A percentile compares a stretch with the other conserved stretches of the same genome.
phyloP scores from a whole-genome alignment of 2,329 filamentous ascomycete species.

The Ascochyta fabae region DNA sequence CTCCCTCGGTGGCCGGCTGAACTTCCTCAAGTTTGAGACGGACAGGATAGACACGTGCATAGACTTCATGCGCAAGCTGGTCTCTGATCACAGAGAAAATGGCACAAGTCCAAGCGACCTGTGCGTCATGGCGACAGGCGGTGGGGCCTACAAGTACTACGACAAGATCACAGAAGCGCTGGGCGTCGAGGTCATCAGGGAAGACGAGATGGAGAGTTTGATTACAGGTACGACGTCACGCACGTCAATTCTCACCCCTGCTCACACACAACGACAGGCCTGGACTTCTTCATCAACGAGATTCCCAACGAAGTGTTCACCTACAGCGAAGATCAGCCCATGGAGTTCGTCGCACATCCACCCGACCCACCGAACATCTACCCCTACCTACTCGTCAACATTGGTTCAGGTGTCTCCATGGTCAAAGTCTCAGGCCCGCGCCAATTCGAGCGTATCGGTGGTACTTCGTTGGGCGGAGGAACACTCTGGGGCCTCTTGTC shows the following conservation, averaged over 20 bases:
- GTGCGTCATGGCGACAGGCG: conserved; percentile 94
- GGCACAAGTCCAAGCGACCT: conserved; percentile 74
- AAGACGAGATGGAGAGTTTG: conserved; percentile 98
- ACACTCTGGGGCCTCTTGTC: conserved; percentile 96
- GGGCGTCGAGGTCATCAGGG: conserved; percentile 84
- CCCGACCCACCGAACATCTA: conserved; percentile 74
- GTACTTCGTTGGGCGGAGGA: conserved; percentile 93
- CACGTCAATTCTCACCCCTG: not conserved
- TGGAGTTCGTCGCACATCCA: conserved; percentile 81
- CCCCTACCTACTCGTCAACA: conserved; percentile 97
- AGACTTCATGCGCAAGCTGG: conserved; percentile 85
- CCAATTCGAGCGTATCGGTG: conserved; percentile 87
- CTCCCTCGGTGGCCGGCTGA: conserved; percentile 85
- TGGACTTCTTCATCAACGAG: conserved; percentile 98
- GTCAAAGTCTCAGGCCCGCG: conserved; percentile 93
- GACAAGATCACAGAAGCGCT: conserved; percentile 84
- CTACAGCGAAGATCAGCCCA: conserved; percentile 82
- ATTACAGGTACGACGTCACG: conserved; percentile 73
- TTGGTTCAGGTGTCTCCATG: conserved; percentile 95
- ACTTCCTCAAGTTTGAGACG: conserved; percentile 96
- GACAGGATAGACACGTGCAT: conserved; percentile 93
- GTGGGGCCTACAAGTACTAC: conserved; percentile 96
- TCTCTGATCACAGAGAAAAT: conserved; percentile 82
- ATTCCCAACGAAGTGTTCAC: conserved; percentile 97
- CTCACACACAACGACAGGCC: conserved; percentile 59